A percentile compares a stretch with the other conserved stretches of the same genome.
Conservation (phyloP, 805 yeast genomes). For the Teunomyces kruisii region DNA sequence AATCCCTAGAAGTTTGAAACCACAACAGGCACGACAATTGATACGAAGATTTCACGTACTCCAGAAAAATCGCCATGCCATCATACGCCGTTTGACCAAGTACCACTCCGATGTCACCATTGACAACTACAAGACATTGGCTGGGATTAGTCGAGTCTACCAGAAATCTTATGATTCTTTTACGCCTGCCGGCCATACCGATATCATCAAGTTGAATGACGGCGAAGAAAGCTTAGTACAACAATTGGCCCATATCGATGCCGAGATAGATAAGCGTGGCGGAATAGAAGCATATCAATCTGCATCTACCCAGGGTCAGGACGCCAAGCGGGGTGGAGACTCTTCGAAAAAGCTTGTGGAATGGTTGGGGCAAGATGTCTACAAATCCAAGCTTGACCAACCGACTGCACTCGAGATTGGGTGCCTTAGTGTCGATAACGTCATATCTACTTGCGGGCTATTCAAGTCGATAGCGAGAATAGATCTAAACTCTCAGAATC, state of each 20-base stretch:
- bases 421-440: constrained; percentile 65
- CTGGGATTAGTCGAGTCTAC: background rate
- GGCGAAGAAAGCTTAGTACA: constrained; percentile 16
- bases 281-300: constrained; percentile 78
- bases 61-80: constrained; percentile 51
- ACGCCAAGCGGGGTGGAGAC: constrained; percentile 80
- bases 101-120: constrained; percentile 6
- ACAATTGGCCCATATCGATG: constrained; percentile 55
- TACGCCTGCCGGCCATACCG: constrained; percentile 5
- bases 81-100: constrained; percentile 33
- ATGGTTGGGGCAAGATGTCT: constrained; percentile 52
- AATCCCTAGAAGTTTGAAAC: constrained; percentile 55
- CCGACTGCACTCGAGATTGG: constrained; percentile 76
- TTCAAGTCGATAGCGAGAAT: constrained; percentile 59
- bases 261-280: constrained; percentile 63
- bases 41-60: constrained; percentile 78
- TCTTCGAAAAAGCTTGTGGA: constrained; percentile 78
- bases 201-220: constrained; percentile 18
- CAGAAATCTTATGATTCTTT: constrained; percentile 3
- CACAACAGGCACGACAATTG: constrained; percentile 67
- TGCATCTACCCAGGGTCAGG: constrained; percentile 87
- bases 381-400: constrained; percentile 5
- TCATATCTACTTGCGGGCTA: constrained; percentile 57
- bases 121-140: constrained; percentile 9
- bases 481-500: constrained; percentile 80